A percentile compares a stretch with the other conserved stretches of the same genome.
Conservation (phyloP, 176 grass and related monocot species). For the Lolium multiflorum region DNA sequence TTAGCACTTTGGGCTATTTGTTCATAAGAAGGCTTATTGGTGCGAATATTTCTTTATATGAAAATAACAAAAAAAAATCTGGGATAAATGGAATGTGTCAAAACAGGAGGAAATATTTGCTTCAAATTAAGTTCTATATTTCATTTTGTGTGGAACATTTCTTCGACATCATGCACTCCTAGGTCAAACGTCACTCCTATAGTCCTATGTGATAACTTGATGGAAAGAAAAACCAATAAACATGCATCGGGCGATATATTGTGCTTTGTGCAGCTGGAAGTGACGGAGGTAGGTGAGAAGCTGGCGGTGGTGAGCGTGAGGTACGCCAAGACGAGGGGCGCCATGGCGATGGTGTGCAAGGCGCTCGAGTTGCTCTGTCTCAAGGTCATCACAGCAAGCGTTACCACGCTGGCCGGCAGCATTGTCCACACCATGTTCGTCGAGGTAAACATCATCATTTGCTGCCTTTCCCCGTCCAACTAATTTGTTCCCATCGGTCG, state of each 20-base stretch:
- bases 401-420: conserved; percentile 42
- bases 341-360: conserved; percentile 52
- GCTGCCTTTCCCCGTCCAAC: too few relatives aligned
- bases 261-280: conserved; percentile 45
- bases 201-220: background rate
- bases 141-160: background rate
- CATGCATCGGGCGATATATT: background rate
- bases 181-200: too few relatives aligned
- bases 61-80: background rate
- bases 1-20: too few relatives aligned
- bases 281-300: conserved; percentile 40
- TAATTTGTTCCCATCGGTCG: too few relatives aligned
- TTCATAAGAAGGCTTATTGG: too few relatives aligned
- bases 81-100: background rate
- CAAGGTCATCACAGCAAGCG: conserved; percentile 58
- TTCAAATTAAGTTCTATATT: too few relatives aligned
- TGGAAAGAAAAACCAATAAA: background rate
- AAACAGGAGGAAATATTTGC: background rate
- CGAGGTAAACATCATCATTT: conserved; percentile 42
- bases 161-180: background rate
- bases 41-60: too few relatives aligned
- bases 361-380: conserved; percentile 57
- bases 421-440: conserved; percentile 62
- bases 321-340: conserved; percentile 35
- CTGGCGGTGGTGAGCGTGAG: conserved; percentile 49